Percentiles rank a stretch among this genome's conserved stretches.
phyloP scores from a whole-genome alignment of 208 protist genomes.

The Entamoeba dispar region DNA sequence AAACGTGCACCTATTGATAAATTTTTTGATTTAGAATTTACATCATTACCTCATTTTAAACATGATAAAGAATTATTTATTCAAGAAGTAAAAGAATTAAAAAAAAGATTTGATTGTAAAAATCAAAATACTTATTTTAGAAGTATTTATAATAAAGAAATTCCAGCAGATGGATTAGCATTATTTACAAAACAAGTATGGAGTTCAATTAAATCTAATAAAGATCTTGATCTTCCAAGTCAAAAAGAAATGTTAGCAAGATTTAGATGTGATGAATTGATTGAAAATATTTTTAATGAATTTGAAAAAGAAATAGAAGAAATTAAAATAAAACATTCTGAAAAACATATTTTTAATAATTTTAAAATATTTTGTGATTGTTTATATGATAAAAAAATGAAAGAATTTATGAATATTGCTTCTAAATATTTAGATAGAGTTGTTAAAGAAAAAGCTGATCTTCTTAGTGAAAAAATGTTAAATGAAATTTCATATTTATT shows the following conservation, averaged over 20 bases:
- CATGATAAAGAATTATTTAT: not conserved
- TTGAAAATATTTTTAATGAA: not conserved
- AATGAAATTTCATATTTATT: not conserved
- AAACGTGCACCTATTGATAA: not conserved
- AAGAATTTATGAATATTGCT: not conserved
- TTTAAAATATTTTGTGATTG: not conserved
- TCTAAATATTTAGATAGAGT: not conserved
- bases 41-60: not conserved
- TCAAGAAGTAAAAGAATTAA: not conserved
- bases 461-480: not conserved
- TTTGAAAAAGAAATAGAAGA: not conserved
- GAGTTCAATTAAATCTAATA: not conserved
- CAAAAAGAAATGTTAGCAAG: not conserved
- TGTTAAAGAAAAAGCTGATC: not conserved
- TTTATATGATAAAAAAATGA: not conserved
- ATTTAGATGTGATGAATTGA: not conserved
- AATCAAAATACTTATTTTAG: not conserved
- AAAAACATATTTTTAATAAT: not conserved
- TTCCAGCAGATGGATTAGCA: not conserved
- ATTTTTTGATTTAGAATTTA: not conserved
- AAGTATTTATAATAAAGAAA: not conserved
- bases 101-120: not conserved
- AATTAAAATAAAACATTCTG: not conserved
- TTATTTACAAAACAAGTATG: not conserved
- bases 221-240: not conserved